These are phyloP conservation scores for Spizellomyces sp. DNA, from an alignment of 192 early-diverging fungal species.

Conservation along the genomic window DNA sequence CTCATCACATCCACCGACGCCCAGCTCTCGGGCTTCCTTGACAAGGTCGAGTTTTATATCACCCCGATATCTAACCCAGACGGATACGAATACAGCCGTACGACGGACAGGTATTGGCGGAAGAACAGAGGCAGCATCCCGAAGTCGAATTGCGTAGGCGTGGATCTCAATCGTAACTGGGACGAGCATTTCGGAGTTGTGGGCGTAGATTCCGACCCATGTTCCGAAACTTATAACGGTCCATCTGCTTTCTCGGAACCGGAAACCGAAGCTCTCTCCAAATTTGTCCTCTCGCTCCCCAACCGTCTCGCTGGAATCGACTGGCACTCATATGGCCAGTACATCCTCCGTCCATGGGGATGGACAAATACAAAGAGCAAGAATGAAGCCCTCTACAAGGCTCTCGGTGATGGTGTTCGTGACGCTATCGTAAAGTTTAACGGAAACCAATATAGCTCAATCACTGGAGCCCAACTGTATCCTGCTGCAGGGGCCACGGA, in stretches of 20 bases:
- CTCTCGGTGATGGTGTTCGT: slow-evolving; percentile 42
- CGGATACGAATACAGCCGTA: slow-evolving; percentile 54
- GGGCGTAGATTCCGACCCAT: slow-evolving; percentile 54
- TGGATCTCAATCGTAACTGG: slow-evolving; percentile 58
- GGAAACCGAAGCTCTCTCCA: slow-evolving; percentile 50
- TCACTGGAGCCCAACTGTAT: slow-evolving; percentile 43
- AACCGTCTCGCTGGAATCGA: slow-evolving; percentile 58
- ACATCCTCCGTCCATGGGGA: slow-evolving; percentile 60
- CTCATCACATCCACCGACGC: slow-evolving; percentile 13
- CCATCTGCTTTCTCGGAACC: slow-evolving; percentile 43
- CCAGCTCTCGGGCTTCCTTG: slow-evolving; percentile 2
- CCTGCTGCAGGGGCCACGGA: slow-evolving; percentile 52
- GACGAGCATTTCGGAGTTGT: slow-evolving; percentile 55
- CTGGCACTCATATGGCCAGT: slow-evolving; percentile 60
- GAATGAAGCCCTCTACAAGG: slow-evolving; percentile 38
- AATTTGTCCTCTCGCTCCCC: slow-evolving; percentile 46
- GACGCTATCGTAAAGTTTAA: slow-evolving; percentile 34
- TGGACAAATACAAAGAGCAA: slow-evolving; percentile 46
- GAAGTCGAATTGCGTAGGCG: slow-evolving; percentile 18
- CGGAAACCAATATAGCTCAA: slow-evolving; percentile 47
- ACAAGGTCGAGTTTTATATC: slow-evolving; percentile 51
- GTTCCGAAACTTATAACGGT: slow-evolving; percentile 54
- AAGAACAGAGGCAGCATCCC: slow-evolving; percentile 50
- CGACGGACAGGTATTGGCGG: slow-evolving; percentile 53
- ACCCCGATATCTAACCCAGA: slow-evolving; percentile 61